Conservation (phyloP, 2,329 filamentous ascomycete species). For the Colletotrichum karsti region DNA sequence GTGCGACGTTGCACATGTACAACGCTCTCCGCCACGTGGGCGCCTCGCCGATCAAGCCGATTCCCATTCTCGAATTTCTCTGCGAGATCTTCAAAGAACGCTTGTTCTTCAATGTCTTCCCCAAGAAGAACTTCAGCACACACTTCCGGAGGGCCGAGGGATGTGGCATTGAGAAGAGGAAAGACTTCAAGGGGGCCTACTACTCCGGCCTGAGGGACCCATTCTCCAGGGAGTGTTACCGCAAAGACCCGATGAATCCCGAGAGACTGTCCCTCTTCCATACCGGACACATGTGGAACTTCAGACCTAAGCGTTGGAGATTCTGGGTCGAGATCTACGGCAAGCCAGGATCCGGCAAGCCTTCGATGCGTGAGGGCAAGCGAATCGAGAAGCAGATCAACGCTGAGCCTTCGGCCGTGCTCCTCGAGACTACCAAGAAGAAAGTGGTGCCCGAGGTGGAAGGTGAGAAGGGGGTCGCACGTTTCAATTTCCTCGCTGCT, state of each 20-base stretch:
- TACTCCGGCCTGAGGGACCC: not conserved
- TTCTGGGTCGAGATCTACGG: not conserved
- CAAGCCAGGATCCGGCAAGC: not conserved
- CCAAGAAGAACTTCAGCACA: not conserved
- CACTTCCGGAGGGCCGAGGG: not conserved
- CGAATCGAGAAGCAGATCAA: not conserved
- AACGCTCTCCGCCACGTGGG: not conserved
- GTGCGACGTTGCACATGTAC: not conserved
- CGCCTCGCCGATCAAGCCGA: not conserved
- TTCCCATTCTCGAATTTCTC: not conserved
- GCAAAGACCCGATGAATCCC: not conserved
- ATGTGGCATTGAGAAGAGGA: not conserved
- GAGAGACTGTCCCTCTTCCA: not conserved
- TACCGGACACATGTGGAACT: not conserved
- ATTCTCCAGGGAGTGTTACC: not conserved
- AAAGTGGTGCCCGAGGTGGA: not conserved
- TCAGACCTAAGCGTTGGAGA: not conserved
- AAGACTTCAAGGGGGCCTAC: not conserved
- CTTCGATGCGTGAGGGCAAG: not conserved
- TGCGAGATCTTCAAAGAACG: not conserved
- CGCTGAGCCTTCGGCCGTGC: not conserved
- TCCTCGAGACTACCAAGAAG: not conserved
- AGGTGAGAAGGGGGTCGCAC: not conserved
- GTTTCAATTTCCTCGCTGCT: not conserved
- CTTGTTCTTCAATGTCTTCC: not conserved